Base-by-base conservation (phyloP, 2,329 filamentous ascomycete species). In the Cadophora luteo-olivacea region DNA sequence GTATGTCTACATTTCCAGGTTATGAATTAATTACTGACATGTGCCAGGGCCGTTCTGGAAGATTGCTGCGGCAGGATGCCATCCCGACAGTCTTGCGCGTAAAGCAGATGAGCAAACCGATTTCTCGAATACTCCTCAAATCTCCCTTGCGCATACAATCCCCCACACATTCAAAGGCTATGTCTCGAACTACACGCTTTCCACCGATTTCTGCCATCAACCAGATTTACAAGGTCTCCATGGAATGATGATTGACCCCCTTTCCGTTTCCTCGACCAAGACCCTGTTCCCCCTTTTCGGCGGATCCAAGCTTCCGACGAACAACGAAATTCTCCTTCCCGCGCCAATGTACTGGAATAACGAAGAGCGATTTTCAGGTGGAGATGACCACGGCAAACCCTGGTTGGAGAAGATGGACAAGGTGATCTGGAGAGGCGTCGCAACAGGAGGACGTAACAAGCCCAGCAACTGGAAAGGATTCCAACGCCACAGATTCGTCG, bases 301-400 rank as follows among this genome's bases (percentile, higher is more conserved):
- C 51, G 87, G 87, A 68, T 89, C 85, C 70, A 90, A 90, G 75
- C 82, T 89, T 24, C 84, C 83, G 19, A 83, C 86, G 65, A 90
- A 90, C 75, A 89, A 88, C 70, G 88, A 90, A 73, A 89, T 90
- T 66, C 80, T 90, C 52, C 87, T 90, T 68, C 88, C 88, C 0
- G 87, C 87, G 3, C 86, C 85, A 71, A 88, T 88, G 85, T 91
- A 92, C 75, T 85, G 89, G 72, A 83, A 84, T 75, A 79, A 84
- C 11, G 86, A 90, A 72, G 81, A 83, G n/a, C 83, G 86, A 57
- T 91, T 90, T 76, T 84, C 84, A 2, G 89, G 88, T 61, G 84
- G 85, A 60, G 36, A 64, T 11, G 51, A 64, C 22, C 62, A 55
- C 16, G 89, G 89, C 48, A 79, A 83, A 3, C 76, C 80, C 2